Evolutionary conservation across 371 early-diverging fungal species (phyloP), one percentile per base, ranked within the genome.

Genomic region (Lichtheimia ornata): DNA sequence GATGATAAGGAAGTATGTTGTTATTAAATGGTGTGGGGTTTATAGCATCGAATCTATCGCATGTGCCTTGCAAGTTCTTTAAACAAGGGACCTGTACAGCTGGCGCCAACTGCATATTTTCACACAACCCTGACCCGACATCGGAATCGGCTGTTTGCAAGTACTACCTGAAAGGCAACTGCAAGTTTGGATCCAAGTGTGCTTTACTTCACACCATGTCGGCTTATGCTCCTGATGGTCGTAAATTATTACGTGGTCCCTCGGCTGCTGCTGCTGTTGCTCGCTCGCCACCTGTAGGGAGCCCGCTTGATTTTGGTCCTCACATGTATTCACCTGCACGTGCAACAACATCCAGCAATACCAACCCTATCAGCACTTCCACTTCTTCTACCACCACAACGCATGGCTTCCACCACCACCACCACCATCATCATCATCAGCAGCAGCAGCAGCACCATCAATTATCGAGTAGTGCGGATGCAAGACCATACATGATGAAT

Each of bases 31-130:
- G n/a, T 9, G 15, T 18, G 13, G 13, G 17, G 5, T 56, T 42
- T 22, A 30, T 56, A 71, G 72, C 67, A n/a, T 66, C 77, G 57
- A 76, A 77, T 30, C 63, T 87, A 25, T 74, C 81, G 44, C 91
- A 91, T 65, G 85, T 91, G 50, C 92, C 92, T 14, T 92, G 92
- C 83, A 92, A 91, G 76, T 92, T 92, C 71, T 91, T 84, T 74
- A 88, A 84, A 65, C 84, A 84, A 47, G 91, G 91, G 28, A 84
- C 85, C 47, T 92, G 92, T 67, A 87, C 90, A 3, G 91, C 90
- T 14, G 92, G 92, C 41, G 79, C 84, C 65, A 86, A 87, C 60
- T 92, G 92, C 64, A 79, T 83, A 61, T 92, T 92, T 66, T 91
- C 91, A 25, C 92, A 92, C 69, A 84, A 82, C 52, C 72, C 81